These are phyloP conservation scores for Apiospora hydei DNA, from an alignment of 2,329 filamentous ascomycete species.

Conservation along the genomic window DNA sequence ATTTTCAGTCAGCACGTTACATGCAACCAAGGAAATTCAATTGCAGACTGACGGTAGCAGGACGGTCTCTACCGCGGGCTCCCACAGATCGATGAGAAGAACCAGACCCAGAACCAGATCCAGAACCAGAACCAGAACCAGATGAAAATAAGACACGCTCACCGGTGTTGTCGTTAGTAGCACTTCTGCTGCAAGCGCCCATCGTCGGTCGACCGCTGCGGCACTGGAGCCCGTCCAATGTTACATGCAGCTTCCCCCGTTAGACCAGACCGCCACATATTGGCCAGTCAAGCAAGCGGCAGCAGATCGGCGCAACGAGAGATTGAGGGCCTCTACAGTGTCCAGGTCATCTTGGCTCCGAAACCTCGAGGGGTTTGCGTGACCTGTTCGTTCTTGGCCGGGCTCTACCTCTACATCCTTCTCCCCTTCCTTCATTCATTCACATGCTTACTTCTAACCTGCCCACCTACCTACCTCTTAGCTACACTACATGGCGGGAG, in stretches of 20 bases:
- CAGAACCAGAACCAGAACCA: neutral
- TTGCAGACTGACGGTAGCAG: neutral
- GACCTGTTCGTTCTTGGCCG: neutral
- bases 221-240: neutral
- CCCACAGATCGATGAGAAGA: neutral
- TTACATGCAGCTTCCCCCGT: neutral
- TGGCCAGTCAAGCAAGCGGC: constrained; percentile 2
- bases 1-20: neutral
- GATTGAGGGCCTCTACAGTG: neutral
- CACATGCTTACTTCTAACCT: neutral
- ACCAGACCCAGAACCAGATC: neutral
- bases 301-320: neutral
- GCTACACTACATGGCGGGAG: neutral
- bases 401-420: no score
- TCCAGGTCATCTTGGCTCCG: neutral
- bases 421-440: neutral
- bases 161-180: neutral
- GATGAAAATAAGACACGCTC: neutral
- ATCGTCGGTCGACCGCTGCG: neutral
- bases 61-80: neutral
- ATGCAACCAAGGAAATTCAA: neutral
- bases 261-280: neutral
- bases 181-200: neutral
- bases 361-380: neutral
- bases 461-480: neutral